Evolutionary conservation across 495 filamentous ascomycete species (phyloP).

Genomic region (Cryomyces antarcticus): DNA sequence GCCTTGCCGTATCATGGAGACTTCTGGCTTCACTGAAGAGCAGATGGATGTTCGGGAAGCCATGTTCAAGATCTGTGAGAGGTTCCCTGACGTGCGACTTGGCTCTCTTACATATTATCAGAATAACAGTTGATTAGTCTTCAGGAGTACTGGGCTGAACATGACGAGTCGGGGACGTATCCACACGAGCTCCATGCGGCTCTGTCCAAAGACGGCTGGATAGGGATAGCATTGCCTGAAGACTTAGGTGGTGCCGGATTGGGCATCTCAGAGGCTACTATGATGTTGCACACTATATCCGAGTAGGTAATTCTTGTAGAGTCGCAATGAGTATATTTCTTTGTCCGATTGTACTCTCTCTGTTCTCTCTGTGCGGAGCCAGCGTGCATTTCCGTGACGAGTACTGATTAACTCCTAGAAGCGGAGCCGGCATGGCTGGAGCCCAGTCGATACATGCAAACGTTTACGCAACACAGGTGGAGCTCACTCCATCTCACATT

Average conservation of each 20-base stretch:
- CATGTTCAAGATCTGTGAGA: slow-evolving; percentile 44
- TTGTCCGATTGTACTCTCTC: background rate
- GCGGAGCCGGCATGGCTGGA: slow-evolving; percentile 58
- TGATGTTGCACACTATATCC: slow-evolving; percentile 70
- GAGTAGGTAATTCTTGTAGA: slow-evolving; percentile 22
- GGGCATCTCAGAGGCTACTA: slow-evolving; percentile 63
- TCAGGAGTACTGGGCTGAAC: slow-evolving; percentile 48
- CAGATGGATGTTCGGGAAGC: slow-evolving; percentile 54
- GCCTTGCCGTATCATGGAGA: slow-evolving; percentile 40
- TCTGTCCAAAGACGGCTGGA: slow-evolving; percentile 61
- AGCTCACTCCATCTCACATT: too few relatives aligned
- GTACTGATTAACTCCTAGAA: slow-evolving; percentile 10
- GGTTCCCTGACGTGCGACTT: slow-evolving; percentile 18
- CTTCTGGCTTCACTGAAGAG: slow-evolving; percentile 47
- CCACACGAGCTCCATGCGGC: slow-evolving; percentile 55
- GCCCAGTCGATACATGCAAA: slow-evolving; percentile 60
- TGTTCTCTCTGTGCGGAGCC: background rate
- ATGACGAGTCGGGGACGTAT: slow-evolving; percentile 45
- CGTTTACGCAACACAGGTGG: slow-evolving; percentile 50
- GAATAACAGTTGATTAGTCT: slow-evolving; percentile 10
- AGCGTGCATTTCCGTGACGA: background rate
- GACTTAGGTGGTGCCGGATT: slow-evolving; percentile 51
- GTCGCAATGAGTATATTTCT: background rate
- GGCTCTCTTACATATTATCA: slow-evolving; percentile 23
- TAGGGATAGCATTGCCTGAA: slow-evolving; percentile 59